phyloP scores from a whole-genome alignment of 257 asterid species.

The Avicennia marina region DNA sequence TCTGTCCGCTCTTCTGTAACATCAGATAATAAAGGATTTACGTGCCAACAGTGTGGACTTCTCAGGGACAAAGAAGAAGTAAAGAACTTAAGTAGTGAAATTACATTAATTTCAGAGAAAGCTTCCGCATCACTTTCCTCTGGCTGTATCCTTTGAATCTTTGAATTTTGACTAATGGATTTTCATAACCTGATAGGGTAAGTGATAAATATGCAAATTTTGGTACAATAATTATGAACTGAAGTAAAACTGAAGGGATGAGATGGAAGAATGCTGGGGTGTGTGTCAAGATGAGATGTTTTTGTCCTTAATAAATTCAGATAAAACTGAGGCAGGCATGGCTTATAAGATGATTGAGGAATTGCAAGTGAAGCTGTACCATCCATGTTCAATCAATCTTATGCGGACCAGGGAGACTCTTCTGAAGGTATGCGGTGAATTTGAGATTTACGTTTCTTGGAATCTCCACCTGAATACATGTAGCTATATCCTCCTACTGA shows the following conservation, averaged over 20 bases:
- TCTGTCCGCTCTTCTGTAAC: slow-evolving; percentile 6
- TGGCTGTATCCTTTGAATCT: slow-evolving; percentile 62
- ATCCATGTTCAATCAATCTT: slow-evolving; percentile 66
- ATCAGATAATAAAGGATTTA: slow-evolving; percentile 68
- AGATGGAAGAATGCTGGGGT: neutral
- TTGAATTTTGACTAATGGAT: slow-evolving; percentile 6
- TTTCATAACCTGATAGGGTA: neutral
- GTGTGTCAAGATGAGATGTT: neutral
- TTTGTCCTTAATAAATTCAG: slow-evolving; percentile 39
- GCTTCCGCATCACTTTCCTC: slow-evolving; percentile 47
- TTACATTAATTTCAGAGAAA: slow-evolving; percentile 47
- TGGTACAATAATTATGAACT: neutral
- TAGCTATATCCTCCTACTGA: neutral
- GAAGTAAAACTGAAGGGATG: neutral
- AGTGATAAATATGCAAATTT: slow-evolving; percentile 1
- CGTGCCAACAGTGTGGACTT: slow-evolving; percentile 83
- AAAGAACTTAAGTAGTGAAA: slow-evolving; percentile 32
- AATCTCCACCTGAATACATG: neutral
- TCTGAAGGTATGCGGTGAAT: slow-evolving; percentile 52
- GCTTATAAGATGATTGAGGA: slow-evolving; percentile 61
- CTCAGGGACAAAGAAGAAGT: slow-evolving; percentile 77
- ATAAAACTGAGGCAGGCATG: slow-evolving; percentile 40
- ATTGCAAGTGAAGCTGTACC: slow-evolving; percentile 50
- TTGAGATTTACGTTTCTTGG: neutral
- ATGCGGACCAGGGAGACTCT: slow-evolving; percentile 77